Percentiles rank a stretch among this genome's conserved stretches.
phyloP scores from a whole-genome alignment of 2,329 filamentous ascomycete genomes.

The Scortechinia acanthostroma region DNA sequence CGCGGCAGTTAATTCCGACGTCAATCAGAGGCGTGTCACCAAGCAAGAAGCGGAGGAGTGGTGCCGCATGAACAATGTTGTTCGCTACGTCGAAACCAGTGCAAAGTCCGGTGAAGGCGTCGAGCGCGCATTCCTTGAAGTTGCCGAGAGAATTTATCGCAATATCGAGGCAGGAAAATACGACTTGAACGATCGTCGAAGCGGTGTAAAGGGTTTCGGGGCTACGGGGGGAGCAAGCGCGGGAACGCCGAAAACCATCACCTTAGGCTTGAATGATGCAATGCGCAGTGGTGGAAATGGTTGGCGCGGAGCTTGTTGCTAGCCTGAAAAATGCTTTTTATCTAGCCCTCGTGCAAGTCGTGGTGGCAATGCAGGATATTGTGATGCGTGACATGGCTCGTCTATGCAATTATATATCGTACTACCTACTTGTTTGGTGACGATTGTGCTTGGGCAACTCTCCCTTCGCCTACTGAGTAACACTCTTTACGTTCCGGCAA shows the following conservation, averaged over 20 bases:
- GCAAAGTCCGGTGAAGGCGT: constrained; percentile 94
- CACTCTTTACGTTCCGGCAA: no score
- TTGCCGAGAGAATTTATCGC: constrained; percentile 89
- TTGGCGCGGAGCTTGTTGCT: neutral
- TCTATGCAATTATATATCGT: no score
- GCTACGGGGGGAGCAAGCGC: constrained; percentile 32
- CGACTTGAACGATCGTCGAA: constrained; percentile 85
- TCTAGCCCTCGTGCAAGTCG: no score
- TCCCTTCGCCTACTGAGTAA: no score
- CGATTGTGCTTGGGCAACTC: no score
- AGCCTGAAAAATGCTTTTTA: no score
- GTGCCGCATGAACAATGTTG: constrained; percentile 77
- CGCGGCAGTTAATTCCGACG: constrained; percentile 34
- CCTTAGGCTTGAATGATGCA: constrained; percentile 23
- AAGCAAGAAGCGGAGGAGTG: constrained; percentile 80
- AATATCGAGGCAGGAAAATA: constrained; percentile 95
- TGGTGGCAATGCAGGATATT: no score
- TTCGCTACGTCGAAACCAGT: constrained; percentile 91
- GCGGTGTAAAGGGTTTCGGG: constrained; percentile 75
- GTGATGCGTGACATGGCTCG: no score
- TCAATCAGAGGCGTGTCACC: constrained; percentile 73
- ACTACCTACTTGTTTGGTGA: no score
- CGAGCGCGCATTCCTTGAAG: constrained; percentile 84
- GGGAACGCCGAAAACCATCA: constrained; percentile 34
- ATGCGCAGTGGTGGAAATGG: constrained; percentile 32